Base-by-base conservation (phyloP, 148 eudicot species). In the Drosera capensis region DNA sequence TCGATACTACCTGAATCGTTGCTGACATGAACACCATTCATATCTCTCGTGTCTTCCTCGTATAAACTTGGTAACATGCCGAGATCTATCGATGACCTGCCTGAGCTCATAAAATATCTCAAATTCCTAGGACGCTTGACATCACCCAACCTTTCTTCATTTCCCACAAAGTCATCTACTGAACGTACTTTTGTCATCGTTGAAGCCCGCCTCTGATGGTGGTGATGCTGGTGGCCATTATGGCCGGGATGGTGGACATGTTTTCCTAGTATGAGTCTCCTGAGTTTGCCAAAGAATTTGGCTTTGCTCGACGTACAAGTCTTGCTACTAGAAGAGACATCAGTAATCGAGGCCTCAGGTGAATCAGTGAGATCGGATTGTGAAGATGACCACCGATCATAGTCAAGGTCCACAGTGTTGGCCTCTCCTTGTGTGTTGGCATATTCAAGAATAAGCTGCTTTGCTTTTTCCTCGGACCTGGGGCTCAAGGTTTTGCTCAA, bases 401-500 rank as follows among this genome's bases (percentile, higher is more conserved):
- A 65, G 40, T 82, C 86, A 23, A 72, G 61, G 31, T 83, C 80
- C 1, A 21, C 23, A 11, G 50, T 4, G 45, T 45, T 53, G 3
- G 57, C 56, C 3, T 28, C 43, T 22, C 78, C 86, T 63, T 81
- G 77, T 23, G 60, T 66, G 29, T 63, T 60, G 18, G 96, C 94
- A 29, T 88, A 79, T 57, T 79, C 81, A 2, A 77, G 71, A 6
- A 80, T 83, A 19, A 88, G 71, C 30, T 73, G 67, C 53, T 88
- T 83, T 43, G 92, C 92, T 68, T 75, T 77, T 38, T 63, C 60
- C 55, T 80, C 93, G 0, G 97, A 90, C 12, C 40, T 69, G 8
- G 94, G 87, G 67, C 87, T 84, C 45, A 80, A 53, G 18, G 75
- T 60, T 57, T 67, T 83, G 63, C 81, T 83, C 19, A 88, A 78